A percentile compares a stretch with the other conserved stretches of the same genome.
Evolutionary conservation across 2,329 filamentous ascomycete genomes (phyloP).

Genomic region (Fusarium multiceps): DNA sequence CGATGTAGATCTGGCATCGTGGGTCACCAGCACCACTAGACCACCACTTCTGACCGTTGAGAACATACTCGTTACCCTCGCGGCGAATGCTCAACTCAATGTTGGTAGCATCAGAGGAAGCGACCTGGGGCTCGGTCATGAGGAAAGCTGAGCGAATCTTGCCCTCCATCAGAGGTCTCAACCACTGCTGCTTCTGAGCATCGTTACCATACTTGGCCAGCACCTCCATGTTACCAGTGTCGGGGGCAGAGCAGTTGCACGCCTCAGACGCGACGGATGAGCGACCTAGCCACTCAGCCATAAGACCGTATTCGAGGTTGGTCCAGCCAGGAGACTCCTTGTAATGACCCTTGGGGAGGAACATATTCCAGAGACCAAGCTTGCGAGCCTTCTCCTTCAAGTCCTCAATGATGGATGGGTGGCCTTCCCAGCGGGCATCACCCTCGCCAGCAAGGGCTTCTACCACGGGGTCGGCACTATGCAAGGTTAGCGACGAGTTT

Average conservation of each 20-base stretch:
- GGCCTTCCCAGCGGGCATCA: conserved; percentile 79
- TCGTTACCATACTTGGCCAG: conserved; percentile 90
- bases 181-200: conserved; percentile 85
- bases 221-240: conserved; percentile 97
- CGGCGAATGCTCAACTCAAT: conserved; percentile 84
- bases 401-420: conserved; percentile 86
- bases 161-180: conserved; percentile 83
- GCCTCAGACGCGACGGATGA: conserved; percentile 86
- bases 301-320: conserved; percentile 96
- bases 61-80: conserved; percentile 88
- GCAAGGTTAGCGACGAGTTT: conserved; percentile 15
- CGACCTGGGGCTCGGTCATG: conserved; percentile 92
- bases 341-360: conserved; percentile 94
- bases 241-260: conserved; percentile 89
- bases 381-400: conserved; percentile 85
- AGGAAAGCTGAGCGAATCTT: conserved; percentile 90
- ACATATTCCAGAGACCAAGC: conserved; percentile 97
- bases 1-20: conserved; percentile 91
- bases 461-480: conserved; percentile 81
- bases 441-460: conserved; percentile 83
- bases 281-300: conserved; percentile 95
- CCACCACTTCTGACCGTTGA: conserved; percentile 99
- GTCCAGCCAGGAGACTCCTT: conserved; percentile 93
- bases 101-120: conserved; percentile 92
- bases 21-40: conserved; percentile 94